phyloP scores from a whole-genome alignment of 306 rosid species.

The Medicago arabica region DNA sequence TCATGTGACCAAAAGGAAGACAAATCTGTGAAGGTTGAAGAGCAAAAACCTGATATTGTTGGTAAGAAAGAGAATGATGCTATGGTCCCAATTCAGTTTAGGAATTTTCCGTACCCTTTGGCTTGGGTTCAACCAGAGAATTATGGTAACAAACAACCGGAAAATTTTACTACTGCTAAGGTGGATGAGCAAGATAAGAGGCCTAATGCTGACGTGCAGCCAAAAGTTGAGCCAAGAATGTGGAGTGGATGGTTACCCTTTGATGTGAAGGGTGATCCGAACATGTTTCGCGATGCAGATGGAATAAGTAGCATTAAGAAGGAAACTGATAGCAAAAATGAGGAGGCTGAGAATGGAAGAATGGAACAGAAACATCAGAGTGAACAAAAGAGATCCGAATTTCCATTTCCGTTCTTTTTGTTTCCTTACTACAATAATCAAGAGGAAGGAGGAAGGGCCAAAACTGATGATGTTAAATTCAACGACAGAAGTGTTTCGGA shows the following conservation, averaged over 20 bases:
- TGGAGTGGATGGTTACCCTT: conserved; percentile 61
- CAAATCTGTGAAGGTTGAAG: conserved; percentile 58
- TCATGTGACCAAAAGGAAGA: conserved; percentile 47
- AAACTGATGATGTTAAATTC: not conserved
- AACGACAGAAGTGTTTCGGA: not conserved
- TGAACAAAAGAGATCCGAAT: conserved; percentile 44
- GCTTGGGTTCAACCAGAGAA: conserved; percentile 62
- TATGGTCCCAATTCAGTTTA: conserved; percentile 47
- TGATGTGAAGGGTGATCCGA: conserved; percentile 40
- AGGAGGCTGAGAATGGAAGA: conserved; percentile 43
- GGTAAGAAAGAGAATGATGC: conserved; percentile 48
- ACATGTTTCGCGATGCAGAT: conserved; percentile 43
- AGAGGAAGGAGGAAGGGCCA: conserved; percentile 40
- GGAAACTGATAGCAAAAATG: conserved; percentile 12
- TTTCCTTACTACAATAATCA: conserved; percentile 57
- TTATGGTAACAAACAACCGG: conserved; percentile 38
- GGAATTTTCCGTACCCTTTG: conserved; percentile 51
- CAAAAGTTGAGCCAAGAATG: conserved; percentile 37
- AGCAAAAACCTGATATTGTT: conserved; percentile 50
- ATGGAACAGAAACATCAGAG: conserved; percentile 35
- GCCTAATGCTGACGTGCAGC: conserved; percentile 20
- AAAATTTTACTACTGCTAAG: conserved; percentile 31
- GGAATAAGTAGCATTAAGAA: conserved; percentile 34
- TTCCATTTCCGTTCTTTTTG: conserved; percentile 71
- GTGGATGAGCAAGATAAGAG: conserved; percentile 38